Conservation (phyloP, 768 basidiomycete species). For the Hygrocybe coccinea region DNA sequence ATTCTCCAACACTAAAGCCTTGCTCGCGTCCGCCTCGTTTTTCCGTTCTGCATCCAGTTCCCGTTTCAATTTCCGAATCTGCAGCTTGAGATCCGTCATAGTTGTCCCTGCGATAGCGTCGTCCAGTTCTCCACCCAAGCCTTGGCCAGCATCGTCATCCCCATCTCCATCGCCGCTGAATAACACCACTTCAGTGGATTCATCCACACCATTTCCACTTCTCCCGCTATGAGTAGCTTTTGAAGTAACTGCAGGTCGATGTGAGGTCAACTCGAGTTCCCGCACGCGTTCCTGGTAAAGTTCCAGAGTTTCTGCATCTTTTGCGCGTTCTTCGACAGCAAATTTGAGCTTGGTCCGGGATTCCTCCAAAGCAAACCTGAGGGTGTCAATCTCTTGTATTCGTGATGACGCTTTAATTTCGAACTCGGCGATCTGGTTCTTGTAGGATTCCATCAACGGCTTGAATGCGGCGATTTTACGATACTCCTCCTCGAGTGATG, state of each 20-base stretch:
- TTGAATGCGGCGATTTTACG: constrained; percentile 81
- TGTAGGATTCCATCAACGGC: constrained; percentile 89
- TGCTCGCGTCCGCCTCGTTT: constrained; percentile 72
- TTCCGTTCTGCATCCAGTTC: constrained; percentile 73
- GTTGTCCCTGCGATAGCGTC: constrained; percentile 78
- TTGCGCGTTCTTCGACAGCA: constrained; percentile 60
- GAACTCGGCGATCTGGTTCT: constrained; percentile 74
- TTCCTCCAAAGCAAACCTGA: constrained; percentile 76
- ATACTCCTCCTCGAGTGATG: constrained; percentile 88
- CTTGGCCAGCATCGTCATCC: constrained; percentile 42
- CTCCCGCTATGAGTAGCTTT: constrained; percentile 17
- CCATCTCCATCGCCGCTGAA: constrained; percentile 19
- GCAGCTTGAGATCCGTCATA: constrained; percentile 88
- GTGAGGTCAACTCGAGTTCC: constrained; percentile 74
- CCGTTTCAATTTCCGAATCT: constrained; percentile 73
- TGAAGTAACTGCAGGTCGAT: constrained; percentile 38
- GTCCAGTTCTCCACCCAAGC: constrained; percentile 81
- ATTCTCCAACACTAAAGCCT: constrained; percentile 83
- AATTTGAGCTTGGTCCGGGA: constrained; percentile 64
- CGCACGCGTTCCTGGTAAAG: constrained; percentile 86
- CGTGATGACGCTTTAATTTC: constrained; percentile 66
- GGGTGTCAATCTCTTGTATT: constrained; percentile 64
- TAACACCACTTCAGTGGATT: constrained; percentile 44
- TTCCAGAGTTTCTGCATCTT: constrained; percentile 80
- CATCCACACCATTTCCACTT: constrained; percentile 18